A percentile compares a stretch with the other conserved stretches of the same genome.
Conservation (phyloP, 306 rosid species). For the Pterocarpus santalinus region DNA sequence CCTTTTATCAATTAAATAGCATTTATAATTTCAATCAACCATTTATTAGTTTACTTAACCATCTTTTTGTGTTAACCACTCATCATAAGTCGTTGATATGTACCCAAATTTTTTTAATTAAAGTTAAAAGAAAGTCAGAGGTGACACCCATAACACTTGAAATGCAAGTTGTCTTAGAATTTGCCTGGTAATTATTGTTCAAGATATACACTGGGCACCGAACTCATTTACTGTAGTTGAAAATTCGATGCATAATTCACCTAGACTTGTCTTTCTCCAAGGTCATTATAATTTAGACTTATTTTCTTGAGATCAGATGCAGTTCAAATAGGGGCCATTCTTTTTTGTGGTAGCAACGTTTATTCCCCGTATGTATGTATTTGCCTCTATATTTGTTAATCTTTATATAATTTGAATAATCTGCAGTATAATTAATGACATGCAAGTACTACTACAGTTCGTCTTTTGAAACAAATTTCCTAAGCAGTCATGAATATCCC, state of each 20-base stretch:
- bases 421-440: conserved; percentile 7
- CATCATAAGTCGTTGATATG: neutral
- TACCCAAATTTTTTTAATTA: neutral
- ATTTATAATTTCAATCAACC: neutral
- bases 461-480: conserved; percentile 22
- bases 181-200: conserved; percentile 1
- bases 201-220: neutral
- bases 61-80: neutral
- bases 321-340: neutral
- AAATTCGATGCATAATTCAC: conserved; percentile 13
- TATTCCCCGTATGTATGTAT: neutral
- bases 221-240: neutral
- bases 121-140: conserved; percentile 8
- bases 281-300: conserved; percentile 1
- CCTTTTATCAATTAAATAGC: neutral
- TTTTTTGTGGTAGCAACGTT: neutral
- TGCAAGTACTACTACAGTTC: neutral
- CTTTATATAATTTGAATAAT: neutral
- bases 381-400: neutral
- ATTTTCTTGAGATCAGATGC: neutral
- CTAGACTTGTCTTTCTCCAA: neutral
- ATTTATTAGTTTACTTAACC: neutral
- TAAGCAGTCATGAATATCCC: conserved; percentile 20
- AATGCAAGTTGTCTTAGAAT: neutral
- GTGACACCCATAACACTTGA: neutral